Base-by-base conservation (phyloP, 2,329 filamentous ascomycete species). In the Trichoderma sp. region DNA sequence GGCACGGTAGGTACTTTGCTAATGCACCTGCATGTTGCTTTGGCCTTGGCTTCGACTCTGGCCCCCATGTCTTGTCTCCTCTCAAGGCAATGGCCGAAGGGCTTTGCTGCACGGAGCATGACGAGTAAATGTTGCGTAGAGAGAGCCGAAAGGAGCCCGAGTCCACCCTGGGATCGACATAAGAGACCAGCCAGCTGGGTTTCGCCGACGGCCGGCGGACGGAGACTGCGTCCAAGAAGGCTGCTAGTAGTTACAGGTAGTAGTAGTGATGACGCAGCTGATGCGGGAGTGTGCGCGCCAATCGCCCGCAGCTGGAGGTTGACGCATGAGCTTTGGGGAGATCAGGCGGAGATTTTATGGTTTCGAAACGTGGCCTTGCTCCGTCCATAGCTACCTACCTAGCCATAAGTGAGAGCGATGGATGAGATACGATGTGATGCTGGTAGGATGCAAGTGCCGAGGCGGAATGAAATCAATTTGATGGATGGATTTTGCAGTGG, bases 241-340 rank as follows among this genome's bases (percentile, higher is more conserved):
- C 55, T 59, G 28, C 5, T 59, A 30, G 17, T 23, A n/a, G n/a
- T n/a, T n/a, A n/a, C n/a, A n/a, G n/a, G n/a, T n/a, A n/a, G n/a
- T n/a, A n/a, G n/a, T 28, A 43, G 53, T 20, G 64, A 67, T 59
- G 55, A 57, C 34, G 65, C 65, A 59, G 65, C 65, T 68, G 65
- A 68, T 30, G 55, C 34, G 23, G 53, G 26, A 39, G 36, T 39
- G 36, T n/a, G 43, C 17, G 47, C 53, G 39, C 65, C 65, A 68
- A 68, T 68, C 65, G 57, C 28, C 32, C 39, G 50, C 20, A 58
- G 55, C 55, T 58, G 55, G 7, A 17, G 15, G 55, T 17, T 58
- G 55, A 57, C 34, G 50, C 64, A 67, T 67, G 50, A 47, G 50
- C 66, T 61, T 17, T 23, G 2, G 3, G 32, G 57, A 68, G 65